phyloP scores from a whole-genome alignment of 352 stramenopile species.

The Phytophthora europaea region DNA sequence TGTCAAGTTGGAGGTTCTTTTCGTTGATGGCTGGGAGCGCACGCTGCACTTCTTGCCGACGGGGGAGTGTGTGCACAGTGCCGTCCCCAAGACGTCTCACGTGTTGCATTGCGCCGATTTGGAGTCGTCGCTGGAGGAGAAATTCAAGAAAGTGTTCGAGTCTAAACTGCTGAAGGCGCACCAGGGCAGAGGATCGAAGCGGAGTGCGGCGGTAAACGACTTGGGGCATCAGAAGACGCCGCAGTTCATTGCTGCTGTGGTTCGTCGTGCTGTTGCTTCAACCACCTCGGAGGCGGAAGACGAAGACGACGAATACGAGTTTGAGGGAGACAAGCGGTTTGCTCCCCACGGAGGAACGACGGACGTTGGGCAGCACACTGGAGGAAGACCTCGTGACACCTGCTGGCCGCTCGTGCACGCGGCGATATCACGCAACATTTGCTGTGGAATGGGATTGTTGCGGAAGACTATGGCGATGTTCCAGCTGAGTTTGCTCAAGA shows the following conservation, averaged over 20 bases:
- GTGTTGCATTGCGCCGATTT: conserved; percentile 49
- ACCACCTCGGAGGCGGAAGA: conserved; percentile 1
- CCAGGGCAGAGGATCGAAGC: conserved; percentile 27
- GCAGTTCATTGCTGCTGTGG: conserved; percentile 55
- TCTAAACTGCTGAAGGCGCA: conserved; percentile 37
- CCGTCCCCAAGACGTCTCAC: conserved; percentile 34
- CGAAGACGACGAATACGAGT: background rate
- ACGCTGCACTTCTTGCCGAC: conserved; percentile 43
- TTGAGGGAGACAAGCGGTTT: background rate
- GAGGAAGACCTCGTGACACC: conserved; percentile 47
- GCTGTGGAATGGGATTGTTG: conserved; percentile 40
- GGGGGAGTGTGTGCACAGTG: conserved; percentile 47
- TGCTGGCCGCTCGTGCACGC: conserved; percentile 65
- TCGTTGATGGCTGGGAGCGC: conserved; percentile 52
- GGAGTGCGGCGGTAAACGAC: conserved; percentile 40
- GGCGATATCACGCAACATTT: conserved; percentile 46
- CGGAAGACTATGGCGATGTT: conserved; percentile 50
- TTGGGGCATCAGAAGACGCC: conserved; percentile 64
- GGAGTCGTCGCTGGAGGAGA: conserved; percentile 7
- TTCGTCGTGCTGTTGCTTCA: conserved; percentile 26
- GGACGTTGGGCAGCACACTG: conserved; percentile 64
- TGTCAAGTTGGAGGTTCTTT: conserved; percentile 49
- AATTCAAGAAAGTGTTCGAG: conserved; percentile 25
- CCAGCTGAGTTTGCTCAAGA: conserved; percentile 26
- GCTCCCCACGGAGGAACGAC: conserved; percentile 46